A percentile compares a stretch with the other conserved stretches of the same genome.
These are phyloP conservation scores for Marasmius tenuissimus DNA, from an alignment of 1,284 basidiomycete genomes.

Conservation along the genomic window DNA sequence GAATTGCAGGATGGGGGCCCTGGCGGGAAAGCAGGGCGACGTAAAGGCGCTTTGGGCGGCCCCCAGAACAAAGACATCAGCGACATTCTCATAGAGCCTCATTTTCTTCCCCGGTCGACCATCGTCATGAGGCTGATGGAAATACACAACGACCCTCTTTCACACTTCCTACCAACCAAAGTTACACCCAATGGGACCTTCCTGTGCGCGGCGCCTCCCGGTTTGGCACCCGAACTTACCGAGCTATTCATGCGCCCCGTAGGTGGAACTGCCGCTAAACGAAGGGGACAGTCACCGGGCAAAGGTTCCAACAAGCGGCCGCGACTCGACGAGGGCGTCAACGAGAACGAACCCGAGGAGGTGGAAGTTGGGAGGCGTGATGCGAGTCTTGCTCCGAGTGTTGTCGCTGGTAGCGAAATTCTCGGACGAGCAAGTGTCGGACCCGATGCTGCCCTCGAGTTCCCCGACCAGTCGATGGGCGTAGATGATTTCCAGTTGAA, in stretches of 20 bases:
- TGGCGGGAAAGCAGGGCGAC: constrained; percentile 52
- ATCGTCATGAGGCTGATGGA: constrained; percentile 80
- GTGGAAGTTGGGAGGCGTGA: constrained; percentile 72
- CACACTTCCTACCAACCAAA: constrained; percentile 83
- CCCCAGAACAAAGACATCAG: constrained; percentile 67
- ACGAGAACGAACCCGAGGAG: constrained; percentile 46
- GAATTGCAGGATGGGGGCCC: constrained; percentile 74
- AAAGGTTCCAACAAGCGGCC: constrained; percentile 63
- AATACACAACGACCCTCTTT: constrained; percentile 82
- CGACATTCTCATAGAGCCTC: constrained; percentile 75
- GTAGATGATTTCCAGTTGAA: constrained; percentile 72
- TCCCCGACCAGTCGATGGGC: constrained; percentile 51
- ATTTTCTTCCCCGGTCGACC: constrained; percentile 81
- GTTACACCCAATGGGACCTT: constrained; percentile 68
- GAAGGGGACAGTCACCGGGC: constrained; percentile 52
- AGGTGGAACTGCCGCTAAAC: constrained; percentile 45
- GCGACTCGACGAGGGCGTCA: constrained; percentile 48
- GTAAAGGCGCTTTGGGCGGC: constrained; percentile 55
- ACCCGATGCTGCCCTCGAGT: constrained; percentile 54
- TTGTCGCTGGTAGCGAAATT: constrained; percentile 52
- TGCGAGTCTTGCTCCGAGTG: constrained; percentile 58
- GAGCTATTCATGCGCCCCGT: constrained; percentile 85
- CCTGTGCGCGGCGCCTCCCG: constrained; percentile 81
- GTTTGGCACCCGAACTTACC: constrained; percentile 77
- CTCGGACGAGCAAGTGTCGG: constrained; percentile 50